Evolutionary conservation across 208 protist species (phyloP).

Genomic region (Trypanosoma brucei): DNA sequence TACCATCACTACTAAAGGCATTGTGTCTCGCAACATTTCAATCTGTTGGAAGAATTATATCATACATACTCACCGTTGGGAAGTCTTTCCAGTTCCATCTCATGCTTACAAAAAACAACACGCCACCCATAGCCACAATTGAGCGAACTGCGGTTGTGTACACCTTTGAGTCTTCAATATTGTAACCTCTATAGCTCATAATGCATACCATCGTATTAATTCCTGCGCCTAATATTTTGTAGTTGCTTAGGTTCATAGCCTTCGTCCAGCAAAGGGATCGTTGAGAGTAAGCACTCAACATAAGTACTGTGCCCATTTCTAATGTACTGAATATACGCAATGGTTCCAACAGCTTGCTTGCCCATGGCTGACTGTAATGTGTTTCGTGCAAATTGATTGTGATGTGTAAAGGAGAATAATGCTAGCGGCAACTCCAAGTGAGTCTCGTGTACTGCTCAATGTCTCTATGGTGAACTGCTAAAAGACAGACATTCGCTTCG

Average conservation of each 20-base stretch:
- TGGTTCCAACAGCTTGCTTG: conserved; percentile 98
- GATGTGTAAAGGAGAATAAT: conserved; percentile 99
- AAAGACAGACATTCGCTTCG: conserved; percentile 97
- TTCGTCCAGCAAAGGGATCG: conserved; percentile 95
- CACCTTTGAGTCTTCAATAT: conserved; percentile 99
- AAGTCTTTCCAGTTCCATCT: conserved; percentile 64
- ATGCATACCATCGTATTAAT: conserved; percentile 99
- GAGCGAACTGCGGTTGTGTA: conserved; percentile 93
- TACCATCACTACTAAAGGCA: conserved; percentile 94
- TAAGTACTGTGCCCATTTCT: conserved; percentile 98
- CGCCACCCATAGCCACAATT: conserved; percentile 98
- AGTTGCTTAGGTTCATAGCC: conserved; percentile 95
- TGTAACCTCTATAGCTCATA: conserved; percentile 99
- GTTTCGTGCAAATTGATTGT: conserved; percentile 99
- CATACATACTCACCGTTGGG: conserved; percentile 50
- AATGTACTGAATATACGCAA: conserved; percentile 93
- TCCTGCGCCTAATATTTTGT: conserved; percentile 97
- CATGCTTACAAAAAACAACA: conserved; percentile 90
- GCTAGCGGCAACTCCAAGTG: conserved; percentile 90
- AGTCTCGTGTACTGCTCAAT: conserved; percentile 81
- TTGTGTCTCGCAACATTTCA: conserved; percentile 48
- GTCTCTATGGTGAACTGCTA: conserved; percentile 91
- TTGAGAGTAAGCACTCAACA: conserved; percentile 98
- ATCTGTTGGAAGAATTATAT: conserved; percentile 70
- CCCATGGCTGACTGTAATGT: conserved; percentile 99